Base-by-base conservation (phyloP, 2,329 filamentous ascomycete genomes). In the Botrytis galanthina region DNA sequence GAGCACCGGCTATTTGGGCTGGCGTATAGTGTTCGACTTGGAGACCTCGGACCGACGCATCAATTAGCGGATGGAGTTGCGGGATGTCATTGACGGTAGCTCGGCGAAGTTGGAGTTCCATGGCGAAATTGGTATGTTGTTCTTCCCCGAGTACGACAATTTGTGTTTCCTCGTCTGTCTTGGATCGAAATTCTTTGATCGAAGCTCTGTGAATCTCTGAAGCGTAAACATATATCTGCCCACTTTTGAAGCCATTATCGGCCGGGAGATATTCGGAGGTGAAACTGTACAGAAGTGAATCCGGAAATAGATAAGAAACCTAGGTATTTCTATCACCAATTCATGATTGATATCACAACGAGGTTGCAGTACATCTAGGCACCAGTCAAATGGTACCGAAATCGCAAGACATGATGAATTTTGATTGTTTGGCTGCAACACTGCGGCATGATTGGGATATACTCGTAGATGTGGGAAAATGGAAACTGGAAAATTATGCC, bases 71-170 rank as follows among this genome's bases (percentile, higher is more conserved):
- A 48, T 64, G 72, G 18, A 77, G 70, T 62, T 57, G 54, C 12
- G 73, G 73, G 39, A 76, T 77, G 39, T 77, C 76, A 46, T 70
- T 62, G 16, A 68, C 29, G 14, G 74, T 76, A n/a, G 75, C 76
- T 54, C 37, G 57, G 60, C 76, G 74, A 67, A 76, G 59, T 57
- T 69, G 60, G 42, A 71, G 70, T 35, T 64, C 39, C 71, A 72
- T 72, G 54, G 22, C 44, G 22, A 29, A 63, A 57, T 57, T 39
- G 48, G 32, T 60, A 44, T 51, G 42, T 57, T 37, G 20, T 63
- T 37, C 29, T 63, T 26, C 18, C 20, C 63, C 22, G 18, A 26
- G 46, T 64, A 20, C 26, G 48, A 64, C 26, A 29, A 51, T 48
- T 39, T 64, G 12, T 37, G 60, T 7, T 26, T 44, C n/a, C 39